Evolutionary conservation across 192 early-diverging fungal genomes (phyloP), one percentile per base, ranked within the genome.

Genomic region (Umbelopsis isabellina): DNA sequence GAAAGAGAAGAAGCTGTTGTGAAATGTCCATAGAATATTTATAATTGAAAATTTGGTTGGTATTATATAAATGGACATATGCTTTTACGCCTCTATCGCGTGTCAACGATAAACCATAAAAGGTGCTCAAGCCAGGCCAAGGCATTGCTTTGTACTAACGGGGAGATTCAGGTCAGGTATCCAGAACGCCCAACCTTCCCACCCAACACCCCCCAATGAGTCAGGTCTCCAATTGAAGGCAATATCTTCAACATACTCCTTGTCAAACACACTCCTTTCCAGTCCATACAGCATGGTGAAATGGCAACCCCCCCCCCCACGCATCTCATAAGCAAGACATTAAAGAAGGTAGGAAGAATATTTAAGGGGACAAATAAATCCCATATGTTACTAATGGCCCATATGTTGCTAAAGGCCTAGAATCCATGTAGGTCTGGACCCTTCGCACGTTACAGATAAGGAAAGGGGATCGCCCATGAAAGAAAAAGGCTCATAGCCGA

Each of bases 341-440:
- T 41, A 41, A 41, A 10, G 10, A 41, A 6, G 37, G 27, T 30
- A 30, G 27, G 27, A 30, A 50, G 49, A n/a, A 10, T 25, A 22
- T 25, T 21, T 18, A 67, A 67, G 21, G 46, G 65, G 23, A 46
- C 21, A 67, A 25, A 7, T 16, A 23, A 35, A 69, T 13, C 27
- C 46, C 30, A 15, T 51, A 49, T 27, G 20, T 3, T 66, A 41
- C 41, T 6, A 46, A 46, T 30, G 27, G 27, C 27, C 27, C 27
- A 30, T 30, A 30, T 30, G 27, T 30, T 30, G 3, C 27, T 30
- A 30, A 30, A 25, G 49, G 49, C n/a, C 47, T 22, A 33, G 35
- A 50, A 35, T 49, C 48, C 20, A 21, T 35, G 33, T 18, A 68
- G 33, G 67, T 48, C 48, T 68, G 49, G 49, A 68, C 35, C 47